A percentile compares a stretch with the other conserved stretches of the same genome.
phyloP scores from a whole-genome alignment of 1,139 yeast species.

The Pichia sp. region DNA sequence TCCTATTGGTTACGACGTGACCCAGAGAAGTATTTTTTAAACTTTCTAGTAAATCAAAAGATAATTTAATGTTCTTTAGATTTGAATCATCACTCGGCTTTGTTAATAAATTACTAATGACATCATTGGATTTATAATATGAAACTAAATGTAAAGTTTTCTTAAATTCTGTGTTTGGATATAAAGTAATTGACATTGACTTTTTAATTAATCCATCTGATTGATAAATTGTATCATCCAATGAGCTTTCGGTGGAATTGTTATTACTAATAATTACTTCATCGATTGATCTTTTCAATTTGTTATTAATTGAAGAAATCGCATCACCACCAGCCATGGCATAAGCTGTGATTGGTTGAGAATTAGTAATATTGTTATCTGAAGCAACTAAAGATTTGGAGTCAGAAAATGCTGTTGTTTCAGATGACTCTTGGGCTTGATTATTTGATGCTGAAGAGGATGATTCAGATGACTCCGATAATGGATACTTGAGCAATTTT shows the following conservation, averaged over 20 bases:
- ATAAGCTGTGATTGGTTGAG: conserved; percentile 19
- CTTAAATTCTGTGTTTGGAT: conserved; percentile 12
- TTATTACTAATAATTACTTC: too few species aligned
- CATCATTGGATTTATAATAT: conserved; percentile 73
- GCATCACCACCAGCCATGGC: conserved; percentile 16
- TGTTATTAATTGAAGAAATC: conserved; percentile 19
- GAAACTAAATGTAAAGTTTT: conserved; percentile 72
- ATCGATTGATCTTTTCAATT: conserved; percentile 21
- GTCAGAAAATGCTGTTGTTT: neutral
- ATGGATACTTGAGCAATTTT: conserved; percentile 20
- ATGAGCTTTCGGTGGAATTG: neutral
- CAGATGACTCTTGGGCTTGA: neutral
- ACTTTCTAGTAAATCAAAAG: conserved; percentile 55
- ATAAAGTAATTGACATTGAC: conserved; percentile 56
- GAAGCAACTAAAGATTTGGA: neutral
- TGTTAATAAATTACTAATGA: conserved; percentile 46
- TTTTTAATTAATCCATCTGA: conserved; percentile 77
- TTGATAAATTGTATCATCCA: conserved; percentile 47
- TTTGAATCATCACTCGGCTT: conserved; percentile 53
- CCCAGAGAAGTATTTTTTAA: conserved; percentile 58
- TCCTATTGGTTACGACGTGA: conserved; percentile 30
- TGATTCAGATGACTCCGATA: neutral
- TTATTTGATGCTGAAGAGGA: neutral
- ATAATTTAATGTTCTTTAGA: conserved; percentile 46
- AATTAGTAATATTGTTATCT: neutral